Conservation (phyloP, 345 rosid genomes). For the Brassica napus region Da-Ae NC_063436.1:21143001-21143500, state of each 20-base stretch:
- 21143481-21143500: constrained; percentile 73
- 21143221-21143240: background rate
- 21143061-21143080: too few relatives aligned
- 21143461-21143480: constrained; percentile 46
- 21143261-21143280: background rate
- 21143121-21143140: background rate
- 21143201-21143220: constrained; percentile 1
- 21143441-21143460: constrained; percentile 12
- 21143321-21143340: constrained; percentile 11
- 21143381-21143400: constrained; percentile 19
- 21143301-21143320: constrained; percentile 7
- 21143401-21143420: constrained; percentile 27
- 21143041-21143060: too few relatives aligned
- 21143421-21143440: constrained; percentile 5
- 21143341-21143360: constrained; percentile 31
- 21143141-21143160: background rate
- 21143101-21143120: background rate
- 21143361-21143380: constrained; percentile 2
- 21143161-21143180: background rate
- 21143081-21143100: background rate
- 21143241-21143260: constrained; percentile 1
- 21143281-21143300: background rate
- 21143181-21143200: background rate
- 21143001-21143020: too few relatives aligned
- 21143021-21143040: too few relatives aligned